A percentile compares a stretch with the other conserved stretches of the same genome.
Conservation (phyloP, 805 yeast genomes). For the Metschnikowia henanensis region DNA sequence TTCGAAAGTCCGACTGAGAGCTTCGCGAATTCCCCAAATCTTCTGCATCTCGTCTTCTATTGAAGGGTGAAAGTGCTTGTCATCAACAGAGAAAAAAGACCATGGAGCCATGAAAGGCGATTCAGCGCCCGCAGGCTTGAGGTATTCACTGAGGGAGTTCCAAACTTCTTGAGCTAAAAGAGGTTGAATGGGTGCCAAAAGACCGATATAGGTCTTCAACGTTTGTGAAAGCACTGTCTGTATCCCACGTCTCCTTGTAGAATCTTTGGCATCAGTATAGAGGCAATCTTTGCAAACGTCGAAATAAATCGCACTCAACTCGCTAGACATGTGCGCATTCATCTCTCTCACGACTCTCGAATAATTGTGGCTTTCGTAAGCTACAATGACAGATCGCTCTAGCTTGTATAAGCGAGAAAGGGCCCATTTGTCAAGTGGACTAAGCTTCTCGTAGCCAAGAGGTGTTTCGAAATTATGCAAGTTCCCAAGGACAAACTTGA, state of each 20-base stretch:
- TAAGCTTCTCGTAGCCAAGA: constrained; percentile 38
- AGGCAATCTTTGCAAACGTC: constrained; percentile 83
- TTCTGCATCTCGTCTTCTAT: constrained; percentile 45
- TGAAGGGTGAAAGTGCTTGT: constrained; percentile 29
- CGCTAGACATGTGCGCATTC: constrained; percentile 70
- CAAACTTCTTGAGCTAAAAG: constrained; percentile 86
- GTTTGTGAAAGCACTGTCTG: constrained; percentile 68
- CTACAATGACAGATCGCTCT: constrained; percentile 37
- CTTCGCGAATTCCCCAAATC: constrained; percentile 49
- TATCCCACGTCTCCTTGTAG: constrained; percentile 52
- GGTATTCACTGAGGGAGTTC: constrained; percentile 45
- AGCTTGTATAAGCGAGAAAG: constrained; percentile 55
- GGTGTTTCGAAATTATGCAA: constrained; percentile 43
- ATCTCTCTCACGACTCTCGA: constrained; percentile 66
- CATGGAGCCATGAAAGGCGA: constrained; percentile 20
- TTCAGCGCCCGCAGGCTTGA: constrained; percentile 1
- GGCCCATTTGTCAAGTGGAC: constrained; percentile 59
- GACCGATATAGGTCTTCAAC: constrained; percentile 58
- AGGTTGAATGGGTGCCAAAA: constrained; percentile 82
- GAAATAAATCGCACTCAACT: constrained; percentile 81
- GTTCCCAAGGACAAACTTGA: constrained; percentile 81
- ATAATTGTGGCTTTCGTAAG: constrained; percentile 62
- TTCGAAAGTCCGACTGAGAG: constrained; percentile 54
- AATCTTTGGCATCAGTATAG: constrained; percentile 61
- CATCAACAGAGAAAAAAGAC: constrained; percentile 30